Base-by-base conservation (phyloP, 306 rosid genomes). In the Styphnolobium japonicum region DNA sequence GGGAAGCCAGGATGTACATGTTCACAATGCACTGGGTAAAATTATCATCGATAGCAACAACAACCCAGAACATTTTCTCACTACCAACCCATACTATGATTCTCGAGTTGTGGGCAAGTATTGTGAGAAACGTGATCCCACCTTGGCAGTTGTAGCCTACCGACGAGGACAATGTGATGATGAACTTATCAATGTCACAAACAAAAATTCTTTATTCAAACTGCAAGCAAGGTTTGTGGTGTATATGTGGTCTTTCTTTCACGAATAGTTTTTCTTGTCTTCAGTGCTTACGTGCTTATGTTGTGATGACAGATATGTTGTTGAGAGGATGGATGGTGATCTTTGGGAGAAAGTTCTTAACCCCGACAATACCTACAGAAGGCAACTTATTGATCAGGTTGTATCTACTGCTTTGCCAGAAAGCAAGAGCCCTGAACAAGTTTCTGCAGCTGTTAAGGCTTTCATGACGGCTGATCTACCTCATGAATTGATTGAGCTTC, bases 361-460 rank as follows among this genome's bases (percentile, higher is more conserved):
- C 71, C 98, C 99, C 18, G 99, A 96, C 11, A 96, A 96, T 91
- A 83, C 46, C 42, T 96, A 75, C 76, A 89, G 99, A 84, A 93
- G 98, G 83, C 99, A 96, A 83, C 97, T 96, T 64, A 96, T 96
- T 46, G 99, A 93, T 89, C 99, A 95, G 84, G 98, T 95, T 67
- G 98, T 96, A 52, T 93, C 99, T 62, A 93, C 99, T 51, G 99
- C 99, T 84, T 86, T 96, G 82, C 99, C 99, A 7, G 99, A 96
- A 87, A 96, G 99, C 97, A 96, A 96, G 87, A 96, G 98, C 85
- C 99, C 99, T 3, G 99, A 96, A 77, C 99, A 96, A 86, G 99
- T 96, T 78, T 96, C 99, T 80, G 99, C 99, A 18, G 86, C 99
- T 81, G 99, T 96, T 74, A 96, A 96, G 87, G 99, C 98, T 78